Base-by-base conservation (phyloP, 2,329 filamentous ascomycete species). In the Leptographium galeiforme region DNA sequence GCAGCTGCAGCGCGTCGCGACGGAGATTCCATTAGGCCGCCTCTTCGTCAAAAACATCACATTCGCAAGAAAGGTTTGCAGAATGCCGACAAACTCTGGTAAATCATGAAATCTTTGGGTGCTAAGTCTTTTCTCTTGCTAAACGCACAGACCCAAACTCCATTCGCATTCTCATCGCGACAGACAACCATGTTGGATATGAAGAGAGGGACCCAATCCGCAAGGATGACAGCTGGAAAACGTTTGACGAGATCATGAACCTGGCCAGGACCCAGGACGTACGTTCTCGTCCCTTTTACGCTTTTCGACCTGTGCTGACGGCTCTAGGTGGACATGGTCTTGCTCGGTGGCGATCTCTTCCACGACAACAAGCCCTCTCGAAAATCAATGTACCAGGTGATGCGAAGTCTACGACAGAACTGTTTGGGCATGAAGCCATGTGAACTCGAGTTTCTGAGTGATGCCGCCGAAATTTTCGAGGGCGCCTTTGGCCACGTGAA, bases 341-440 rank as follows among this genome's bases (percentile, higher is more conserved):
- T 98, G 2, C 81, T 98, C 6, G 91, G 85, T 3, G 93, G 93
- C 48, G 93, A 98, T 65, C 78, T 98, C 1, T 98, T 98, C 65
- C 94, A 98, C 66, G 91, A 98, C 61, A 98, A 98, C 68, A 95
- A 95, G 63, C 94, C 93, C 4, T 96, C 89, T 8, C 81, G 93
- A 56, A 95, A 96, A 64, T 84, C 90, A 33, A 87, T 98, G 79
- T 97, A 93, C 66, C 89, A 98, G 65, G 93, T 98, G 57, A 97
- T 97, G 89, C 84, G 89, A 36, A 93, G 88, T 2, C 75, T 98
- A 34, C 84, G 93, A 52, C 85, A 89, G 75, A 95, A 96, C 64
- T 97, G 93, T 64, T 79, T 94, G 6, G 93, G 94, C 39, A 88
- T 95, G 70, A 96, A 94, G 64, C 93, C 93, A 0, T 97, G 91